Evolutionary conservation across 148 eudicot species (phyloP).

Genomic region (Persicaria maculosa): DNA sequence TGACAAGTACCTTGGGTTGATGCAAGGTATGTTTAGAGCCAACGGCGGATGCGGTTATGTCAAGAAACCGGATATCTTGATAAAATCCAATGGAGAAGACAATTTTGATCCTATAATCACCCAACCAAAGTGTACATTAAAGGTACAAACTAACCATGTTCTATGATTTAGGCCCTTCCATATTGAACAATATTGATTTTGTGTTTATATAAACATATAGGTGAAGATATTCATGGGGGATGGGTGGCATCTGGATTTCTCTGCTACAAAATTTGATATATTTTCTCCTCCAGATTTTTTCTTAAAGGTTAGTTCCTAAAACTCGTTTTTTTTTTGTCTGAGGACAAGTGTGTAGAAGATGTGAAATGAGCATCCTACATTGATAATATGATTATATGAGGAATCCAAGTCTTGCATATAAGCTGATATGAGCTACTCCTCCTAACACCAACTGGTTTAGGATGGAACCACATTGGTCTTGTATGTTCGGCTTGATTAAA

Average conservation of each 20-base stretch:
- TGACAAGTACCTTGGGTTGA: slow-evolving; percentile 51
- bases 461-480: too few species aligned
- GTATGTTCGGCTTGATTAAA: too few species aligned
- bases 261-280: slow-evolving; percentile 31
- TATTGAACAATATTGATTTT: background rate
- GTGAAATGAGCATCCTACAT: too few species aligned
- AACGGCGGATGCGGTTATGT: slow-evolving; percentile 73
- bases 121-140: slow-evolving; percentile 30
- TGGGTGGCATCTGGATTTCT: slow-evolving; percentile 62
- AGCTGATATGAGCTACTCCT: too few species aligned
- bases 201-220: slow-evolving; percentile 17
- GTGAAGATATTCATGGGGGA: slow-evolving; percentile 57
- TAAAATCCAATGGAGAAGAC: slow-evolving; percentile 20
- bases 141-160: slow-evolving; percentile 25
- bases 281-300: slow-evolving; percentile 72
- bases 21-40: slow-evolving; percentile 75
- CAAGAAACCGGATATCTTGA: slow-evolving; percentile 50
- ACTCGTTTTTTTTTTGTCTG: too few species aligned
- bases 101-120: slow-evolving; percentile 26
- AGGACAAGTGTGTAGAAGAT: too few species aligned
- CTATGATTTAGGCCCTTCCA: background rate
- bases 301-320: slow-evolving; percentile 29
- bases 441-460: too few species aligned
- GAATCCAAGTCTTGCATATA: too few species aligned
- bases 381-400: too few species aligned